A percentile compares a stretch with the other conserved stretches of the same genome.
Evolutionary conservation across 2,329 filamentous ascomycete species (phyloP).

Genomic region (Epichloe brachyelytri): DNA sequence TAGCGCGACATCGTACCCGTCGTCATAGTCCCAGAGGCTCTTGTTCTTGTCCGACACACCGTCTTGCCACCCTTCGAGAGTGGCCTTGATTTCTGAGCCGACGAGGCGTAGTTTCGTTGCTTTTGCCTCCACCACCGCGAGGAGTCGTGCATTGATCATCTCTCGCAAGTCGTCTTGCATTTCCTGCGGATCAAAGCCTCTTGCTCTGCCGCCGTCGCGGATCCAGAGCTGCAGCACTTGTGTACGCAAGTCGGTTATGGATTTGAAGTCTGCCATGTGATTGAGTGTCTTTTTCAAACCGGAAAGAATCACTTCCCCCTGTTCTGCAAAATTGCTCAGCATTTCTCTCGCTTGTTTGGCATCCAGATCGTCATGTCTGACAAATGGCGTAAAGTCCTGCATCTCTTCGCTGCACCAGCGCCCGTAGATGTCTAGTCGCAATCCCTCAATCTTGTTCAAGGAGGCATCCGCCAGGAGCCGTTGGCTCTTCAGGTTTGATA

Average conservation of each 20-base stretch:
- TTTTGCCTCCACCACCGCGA: conserved; percentile 48
- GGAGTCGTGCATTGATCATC: conserved; percentile 55
- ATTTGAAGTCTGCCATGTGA: conserved; percentile 50
- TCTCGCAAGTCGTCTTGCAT: conserved; percentile 57
- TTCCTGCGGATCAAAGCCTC: conserved; percentile 53
- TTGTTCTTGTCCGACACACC: conserved; percentile 35
- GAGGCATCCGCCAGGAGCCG: conserved; percentile 60
- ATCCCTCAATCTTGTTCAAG: conserved; percentile 51
- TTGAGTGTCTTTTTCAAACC: conserved; percentile 49
- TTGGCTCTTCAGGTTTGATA: conserved; percentile 54
- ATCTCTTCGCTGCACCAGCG: conserved; percentile 76
- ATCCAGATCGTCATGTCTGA: conserved; percentile 65
- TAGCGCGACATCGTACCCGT: conserved; percentile 52
- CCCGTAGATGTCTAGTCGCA: conserved; percentile 66
- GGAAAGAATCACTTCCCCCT: conserved; percentile 45
- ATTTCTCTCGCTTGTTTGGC: conserved; percentile 46
- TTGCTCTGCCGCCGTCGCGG: conserved; percentile 47
- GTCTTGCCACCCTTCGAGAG: conserved; percentile 47
- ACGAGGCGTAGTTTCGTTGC: conserved; percentile 52
- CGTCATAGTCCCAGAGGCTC: conserved; percentile 51
- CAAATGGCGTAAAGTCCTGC: conserved; percentile 73
- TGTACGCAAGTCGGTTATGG: conserved; percentile 56
- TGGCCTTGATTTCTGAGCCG: conserved; percentile 48
- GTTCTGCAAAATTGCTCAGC: conserved; percentile 50
- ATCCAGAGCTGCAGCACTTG: conserved; percentile 66